phyloP scores from a whole-genome alignment of 495 filamentous ascomycete species.

The Tuber microsphaerosporum region DNA sequence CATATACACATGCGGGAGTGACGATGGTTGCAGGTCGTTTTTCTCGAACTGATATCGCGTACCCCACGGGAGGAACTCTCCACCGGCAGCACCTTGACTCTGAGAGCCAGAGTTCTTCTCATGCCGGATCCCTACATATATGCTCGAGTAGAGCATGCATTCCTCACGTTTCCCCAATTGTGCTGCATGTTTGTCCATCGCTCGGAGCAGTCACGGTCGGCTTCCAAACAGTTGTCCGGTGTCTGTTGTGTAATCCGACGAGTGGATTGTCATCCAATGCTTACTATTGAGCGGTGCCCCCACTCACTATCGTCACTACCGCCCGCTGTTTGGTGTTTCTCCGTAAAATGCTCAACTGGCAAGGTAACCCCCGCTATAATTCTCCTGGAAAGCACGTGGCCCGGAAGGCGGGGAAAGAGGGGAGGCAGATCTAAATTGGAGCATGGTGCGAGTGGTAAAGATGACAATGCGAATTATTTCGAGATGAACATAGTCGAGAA shows the following conservation, averaged over 20 bases:
- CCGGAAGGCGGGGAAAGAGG: background rate
- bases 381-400: background rate
- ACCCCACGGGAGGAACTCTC: background rate
- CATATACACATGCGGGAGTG: background rate
- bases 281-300: background rate
- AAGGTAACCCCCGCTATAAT: background rate
- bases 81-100: background rate
- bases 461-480: background rate
- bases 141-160: background rate
- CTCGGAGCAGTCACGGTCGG: slow-evolving; percentile 1
- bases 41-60: background rate
- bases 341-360: background rate
- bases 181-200: background rate
- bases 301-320: background rate
- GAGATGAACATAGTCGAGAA: background rate
- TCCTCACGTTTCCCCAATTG: background rate
- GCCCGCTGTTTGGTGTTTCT: background rate
- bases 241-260: background rate
- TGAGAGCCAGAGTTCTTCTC: background rate
- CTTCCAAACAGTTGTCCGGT: background rate
- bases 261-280: background rate
- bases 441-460: background rate
- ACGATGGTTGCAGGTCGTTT: background rate
- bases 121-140: background rate
- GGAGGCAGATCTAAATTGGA: background rate